Evolutionary conservation across 192 early-diverging fungal genomes (phyloP), one percentile per base, ranked within the genome.

Genomic region (Entomortierella parvispora): DNA sequence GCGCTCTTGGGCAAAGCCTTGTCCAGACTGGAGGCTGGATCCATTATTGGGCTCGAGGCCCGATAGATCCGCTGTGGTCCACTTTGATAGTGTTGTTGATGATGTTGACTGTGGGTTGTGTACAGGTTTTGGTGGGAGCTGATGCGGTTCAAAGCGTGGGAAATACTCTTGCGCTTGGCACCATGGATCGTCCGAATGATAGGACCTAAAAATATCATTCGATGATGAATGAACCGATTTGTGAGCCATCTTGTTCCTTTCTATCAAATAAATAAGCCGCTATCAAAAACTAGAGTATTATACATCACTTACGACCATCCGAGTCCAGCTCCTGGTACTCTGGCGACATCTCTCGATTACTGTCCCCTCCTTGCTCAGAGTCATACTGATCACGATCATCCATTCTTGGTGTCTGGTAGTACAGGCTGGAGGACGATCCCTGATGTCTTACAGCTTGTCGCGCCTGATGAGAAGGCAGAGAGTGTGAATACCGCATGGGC

Each of bases 401-500:
- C 23, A 32, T 2, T 7, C 53, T 18, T 7, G 51, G 50, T 12
- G 56, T 43, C 6, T 52, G 34, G 8, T 54, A 71, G 37, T 53
- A 71, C 1, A 22, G 26, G 4, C 26, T 29, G 0, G 33, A 25
- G 17, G 48, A 31, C n/a, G 70, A 57, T 5, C 23, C 32, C 15
- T 62, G 52, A 2, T 71, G 69, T 9, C 48, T 53, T 14, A 22
- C 20, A 14, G 26, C 20, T 29, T 23, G 40, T 18, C 31, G 32
- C 28, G n/a, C 2, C 28, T 33, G n/a, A 23, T 28, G 53, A 55
- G n/a, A 29, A 3, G 65, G 23, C 65, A 50, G 18, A 1, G 67
- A 60, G 23, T 53, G 48, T 0, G 67, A 60, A 10, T 31, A 53
- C 10, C 67, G 57, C 67, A 60, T 60, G 33, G 67, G 48, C 23